Percentiles rank a stretch among this genome's conserved stretches.
phyloP scores from a whole-genome alignment of 441 rosid species.

The Macaranga tanarius region DNA sequence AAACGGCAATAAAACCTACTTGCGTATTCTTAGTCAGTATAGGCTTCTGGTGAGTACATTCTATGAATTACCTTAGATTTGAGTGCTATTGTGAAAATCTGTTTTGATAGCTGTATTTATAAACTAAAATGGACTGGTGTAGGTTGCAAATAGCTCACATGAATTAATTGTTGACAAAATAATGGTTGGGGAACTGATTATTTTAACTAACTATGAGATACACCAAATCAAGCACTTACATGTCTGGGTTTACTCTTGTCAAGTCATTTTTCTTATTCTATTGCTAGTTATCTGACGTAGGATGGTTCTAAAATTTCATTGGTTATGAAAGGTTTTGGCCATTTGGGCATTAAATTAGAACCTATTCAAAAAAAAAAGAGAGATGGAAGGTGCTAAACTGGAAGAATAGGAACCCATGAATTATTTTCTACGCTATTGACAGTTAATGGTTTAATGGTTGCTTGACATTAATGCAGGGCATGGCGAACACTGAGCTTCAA shows the following conservation, averaged over 20 bases:
- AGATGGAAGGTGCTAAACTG: neutral
- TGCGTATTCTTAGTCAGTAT: conserved; percentile 86
- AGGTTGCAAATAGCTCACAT: neutral
- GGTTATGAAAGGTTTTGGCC: neutral
- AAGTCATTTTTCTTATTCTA: neutral
- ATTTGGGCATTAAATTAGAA: neutral
- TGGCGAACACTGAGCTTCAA: conserved; percentile 91
- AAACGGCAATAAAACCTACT: conserved; percentile 78
- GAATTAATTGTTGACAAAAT: neutral
- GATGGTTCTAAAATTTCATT: conserved; percentile 1
- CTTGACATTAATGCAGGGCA: conserved; percentile 51
- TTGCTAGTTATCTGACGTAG: neutral
- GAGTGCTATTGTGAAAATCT: neutral
- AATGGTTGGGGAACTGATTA: neutral
- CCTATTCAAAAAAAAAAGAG: too few species aligned
- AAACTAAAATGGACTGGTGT: neutral
- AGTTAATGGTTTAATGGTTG: conserved; percentile 6
- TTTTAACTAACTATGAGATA: neutral
- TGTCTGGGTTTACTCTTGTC: neutral
- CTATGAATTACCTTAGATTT: conserved; percentile 2
- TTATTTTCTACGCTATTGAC: neutral
- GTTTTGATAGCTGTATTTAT: neutral
- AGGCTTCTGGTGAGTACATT: conserved; percentile 77
- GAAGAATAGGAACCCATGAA: neutral
- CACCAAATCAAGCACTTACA: neutral